Conservation (phyloP, 202 grass and related monocot species). For the Zoysia matrella region DNA sequence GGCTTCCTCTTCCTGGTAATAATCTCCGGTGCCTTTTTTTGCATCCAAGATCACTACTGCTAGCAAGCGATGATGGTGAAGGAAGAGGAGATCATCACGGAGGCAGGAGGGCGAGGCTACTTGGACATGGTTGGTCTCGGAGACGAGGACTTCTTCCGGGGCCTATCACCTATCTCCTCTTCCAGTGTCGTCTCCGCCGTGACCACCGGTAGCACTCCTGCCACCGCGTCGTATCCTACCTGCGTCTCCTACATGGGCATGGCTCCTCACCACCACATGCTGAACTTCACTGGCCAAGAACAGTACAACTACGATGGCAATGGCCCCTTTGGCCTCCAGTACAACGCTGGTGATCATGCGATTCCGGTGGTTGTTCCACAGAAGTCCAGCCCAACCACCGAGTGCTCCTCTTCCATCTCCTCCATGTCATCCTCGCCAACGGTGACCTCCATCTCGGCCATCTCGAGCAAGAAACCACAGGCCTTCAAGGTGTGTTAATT, state of each 20-base stretch:
- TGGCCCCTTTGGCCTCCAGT: constrained; percentile 43
- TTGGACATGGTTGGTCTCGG: constrained; percentile 44
- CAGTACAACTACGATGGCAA: constrained; percentile 2
- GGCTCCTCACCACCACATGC: constrained; percentile 36
- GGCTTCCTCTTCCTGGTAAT: too few relatives aligned
- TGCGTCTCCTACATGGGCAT: constrained; percentile 39
- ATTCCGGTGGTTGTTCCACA: constrained; percentile 40
- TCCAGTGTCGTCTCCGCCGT: constrained; percentile 27
- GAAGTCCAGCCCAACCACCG: constrained; percentile 64
- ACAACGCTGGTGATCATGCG: constrained; percentile 20
- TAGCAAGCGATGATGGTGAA: constrained; percentile 49
- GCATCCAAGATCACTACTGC: background rate
- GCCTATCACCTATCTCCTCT: constrained; percentile 49
- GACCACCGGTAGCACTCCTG: constrained; percentile 6
- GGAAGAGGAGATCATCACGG: constrained; percentile 45
- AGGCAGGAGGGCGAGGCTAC: constrained; percentile 42
- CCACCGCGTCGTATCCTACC: constrained; percentile 20
- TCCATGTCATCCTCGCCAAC: constrained; percentile 82
- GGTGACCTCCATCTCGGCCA: constrained; percentile 36
- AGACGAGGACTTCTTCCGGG: constrained; percentile 50
- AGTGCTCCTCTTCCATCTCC: constrained; percentile 77
- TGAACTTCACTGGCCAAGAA: constrained; percentile 47
- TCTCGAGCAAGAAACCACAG: constrained; percentile 46
- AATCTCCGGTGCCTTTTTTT: too few relatives aligned
- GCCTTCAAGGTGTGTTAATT: constrained; percentile 30